Percentiles rank a stretch among this genome's conserved stretches.
These are phyloP conservation scores for Diaporthe sp. DNA, from an alignment of 2,329 filamentous ascomycete genomes.

Conservation along the genomic window DNA sequence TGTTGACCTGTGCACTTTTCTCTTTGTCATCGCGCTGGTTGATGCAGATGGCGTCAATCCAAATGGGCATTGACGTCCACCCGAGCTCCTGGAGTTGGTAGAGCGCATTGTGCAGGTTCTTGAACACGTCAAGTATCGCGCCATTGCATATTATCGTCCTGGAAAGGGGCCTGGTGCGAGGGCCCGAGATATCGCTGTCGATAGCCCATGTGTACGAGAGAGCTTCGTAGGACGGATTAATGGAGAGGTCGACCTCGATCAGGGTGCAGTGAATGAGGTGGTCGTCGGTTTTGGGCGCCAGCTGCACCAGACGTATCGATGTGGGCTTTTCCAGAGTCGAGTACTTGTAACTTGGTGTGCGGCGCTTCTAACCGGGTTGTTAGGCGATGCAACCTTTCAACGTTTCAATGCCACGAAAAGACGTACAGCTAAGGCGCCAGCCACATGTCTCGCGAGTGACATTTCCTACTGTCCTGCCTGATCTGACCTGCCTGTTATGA, in stretches of 20 bases:
- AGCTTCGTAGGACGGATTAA: neutral
- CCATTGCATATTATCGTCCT: neutral
- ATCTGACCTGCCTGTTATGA: too few species aligned
- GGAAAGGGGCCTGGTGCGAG: neutral
- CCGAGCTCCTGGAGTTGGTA: neutral
- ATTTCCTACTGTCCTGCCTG: neutral
- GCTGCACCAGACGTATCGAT: neutral
- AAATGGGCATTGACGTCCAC: neutral
- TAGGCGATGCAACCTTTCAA: neutral
- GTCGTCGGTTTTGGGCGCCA: neutral
- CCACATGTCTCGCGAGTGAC: neutral
- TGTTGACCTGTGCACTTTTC: neutral
- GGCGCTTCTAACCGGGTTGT: neutral
- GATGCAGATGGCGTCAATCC: neutral
- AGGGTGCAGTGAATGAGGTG: neutral
- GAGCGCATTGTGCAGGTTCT: conserved; percentile 13
- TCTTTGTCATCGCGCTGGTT: neutral
- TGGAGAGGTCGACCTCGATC: neutral
- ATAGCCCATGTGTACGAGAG: conserved; percentile 6
- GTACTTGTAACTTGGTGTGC: neutral
- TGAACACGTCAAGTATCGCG: neutral
- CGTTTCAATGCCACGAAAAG: neutral
- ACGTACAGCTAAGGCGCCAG: neutral
- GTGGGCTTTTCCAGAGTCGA: neutral
- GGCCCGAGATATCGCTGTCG: neutral